A percentile compares a stretch with the other conserved stretches of the same genome.
phyloP scores from a whole-genome alignment of 139 green algal genomes.

The Tetraselmis chui region DNA sequence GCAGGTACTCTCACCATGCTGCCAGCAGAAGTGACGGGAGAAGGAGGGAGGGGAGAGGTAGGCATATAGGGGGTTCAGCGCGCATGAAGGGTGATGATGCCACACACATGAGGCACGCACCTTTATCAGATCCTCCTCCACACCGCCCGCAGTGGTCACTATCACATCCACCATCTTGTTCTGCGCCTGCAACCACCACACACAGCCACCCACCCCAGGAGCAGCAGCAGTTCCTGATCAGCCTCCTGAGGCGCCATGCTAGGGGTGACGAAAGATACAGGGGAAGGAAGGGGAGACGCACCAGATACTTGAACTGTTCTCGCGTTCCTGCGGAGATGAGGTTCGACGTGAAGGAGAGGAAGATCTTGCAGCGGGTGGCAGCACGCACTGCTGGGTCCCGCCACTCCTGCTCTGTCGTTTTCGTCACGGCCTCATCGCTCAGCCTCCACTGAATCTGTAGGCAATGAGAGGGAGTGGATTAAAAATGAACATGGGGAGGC shows the following conservation, averaged over 20 bases:
- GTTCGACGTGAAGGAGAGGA: slow-evolving; percentile 95
- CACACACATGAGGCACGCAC: neutral
- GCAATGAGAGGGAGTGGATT: no score
- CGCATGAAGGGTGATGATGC: no score
- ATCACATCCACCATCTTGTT: slow-evolving; percentile 91
- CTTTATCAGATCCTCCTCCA: slow-evolving; percentile 99
- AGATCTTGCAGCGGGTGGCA: slow-evolving; percentile 69
- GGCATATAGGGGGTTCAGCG: no score
- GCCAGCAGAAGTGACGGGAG: no score
- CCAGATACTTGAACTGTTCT: slow-evolving; percentile 82
- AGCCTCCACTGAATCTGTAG: slow-evolving; percentile 79
- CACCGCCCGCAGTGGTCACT: slow-evolving; percentile 90
- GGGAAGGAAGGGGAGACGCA: slow-evolving; percentile 6
- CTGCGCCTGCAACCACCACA: slow-evolving; percentile 46
- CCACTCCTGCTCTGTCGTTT: slow-evolving; percentile 25
- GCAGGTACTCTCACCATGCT: no score
- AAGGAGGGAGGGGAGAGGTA: no score
- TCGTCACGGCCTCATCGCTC: slow-evolving; percentile 58
- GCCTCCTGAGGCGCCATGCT: neutral
- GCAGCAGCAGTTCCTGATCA: no score
- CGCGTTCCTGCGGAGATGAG: slow-evolving; percentile 83
- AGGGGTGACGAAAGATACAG: neutral
- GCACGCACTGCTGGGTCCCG: slow-evolving; percentile 33
- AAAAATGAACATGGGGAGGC: neutral
- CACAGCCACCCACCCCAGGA: no score